Evolutionary conservation across 495 filamentous ascomycete species (phyloP), one percentile per base, ranked within the genome.

Genomic region (Penicillium cinerascens): DNA sequence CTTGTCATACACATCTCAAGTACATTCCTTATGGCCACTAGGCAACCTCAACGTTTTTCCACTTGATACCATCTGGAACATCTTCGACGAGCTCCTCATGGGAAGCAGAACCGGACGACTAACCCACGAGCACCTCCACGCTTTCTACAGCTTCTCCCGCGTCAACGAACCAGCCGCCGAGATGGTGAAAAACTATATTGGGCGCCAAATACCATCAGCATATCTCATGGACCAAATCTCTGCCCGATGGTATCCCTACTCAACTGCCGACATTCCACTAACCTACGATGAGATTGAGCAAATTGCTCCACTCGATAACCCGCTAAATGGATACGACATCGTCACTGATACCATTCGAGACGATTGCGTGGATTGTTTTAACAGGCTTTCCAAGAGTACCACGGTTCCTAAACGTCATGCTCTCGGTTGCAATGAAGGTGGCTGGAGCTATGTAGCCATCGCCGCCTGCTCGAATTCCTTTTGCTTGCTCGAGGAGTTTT

Each of bases 341-440:
- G 45, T 56, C 11, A 56, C 49, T 0, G 18, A 50, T 0, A 47
- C 33, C 26, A 52, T 63, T 20, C 18, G 27, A 8, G 57, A 45
- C 4, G 56, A 59, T 25, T 59, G 56, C 36, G 29, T 41, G 2
- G 29, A 44, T 0, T 63, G 60, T 18, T 54, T 54, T 18, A 40
- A 56, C 1, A 45, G 38, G 6, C 20, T 63, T 11, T 33, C 50
- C 18, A 20, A 29, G 3, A 22, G 1, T 11, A 29, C 27, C 10
- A 11, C 36, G 1, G 16, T 49, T 10, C 47, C 33, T 13, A 22
- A 10, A 6, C 7, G 49, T 2, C 20, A 40, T 7, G 22, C 29
- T n/a, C 21, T 26, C 35, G 26, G 42, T 16, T 53, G 45, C 20
- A 58, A 53, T n/a, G 11, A 45, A 9, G 17, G n/a, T 8, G 55